Evolutionary conservation across 257 asterid genomes (phyloP).

Genomic region (Solanum clarkiae): DNA sequence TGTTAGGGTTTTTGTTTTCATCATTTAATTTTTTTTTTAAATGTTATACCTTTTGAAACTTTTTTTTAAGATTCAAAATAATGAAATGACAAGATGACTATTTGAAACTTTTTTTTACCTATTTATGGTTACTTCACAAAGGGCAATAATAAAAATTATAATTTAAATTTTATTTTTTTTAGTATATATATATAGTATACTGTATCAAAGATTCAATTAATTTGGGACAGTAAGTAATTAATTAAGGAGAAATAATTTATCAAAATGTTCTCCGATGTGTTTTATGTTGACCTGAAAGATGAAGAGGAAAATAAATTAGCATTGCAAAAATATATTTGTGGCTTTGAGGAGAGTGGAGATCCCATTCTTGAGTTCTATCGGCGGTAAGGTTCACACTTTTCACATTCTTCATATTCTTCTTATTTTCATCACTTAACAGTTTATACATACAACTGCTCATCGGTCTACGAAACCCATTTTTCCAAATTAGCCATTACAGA

Average conservation of each 20-base stretch:
- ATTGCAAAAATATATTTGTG: not conserved
- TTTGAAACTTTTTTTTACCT: fast-evolving
- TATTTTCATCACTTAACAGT: not conserved
- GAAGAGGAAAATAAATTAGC: not conserved
- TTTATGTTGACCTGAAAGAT: no score
- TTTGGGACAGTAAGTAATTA: no score
- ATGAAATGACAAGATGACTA: no score
- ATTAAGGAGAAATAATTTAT: no score
- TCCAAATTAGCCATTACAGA: not conserved
- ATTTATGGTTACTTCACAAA: no score
- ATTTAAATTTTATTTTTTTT: no score
- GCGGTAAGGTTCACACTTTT: not conserved
- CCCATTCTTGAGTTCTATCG: not conserved
- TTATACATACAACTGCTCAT: not conserved
- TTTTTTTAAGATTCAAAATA: no score
- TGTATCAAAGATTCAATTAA: no score
- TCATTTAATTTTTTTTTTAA: not conserved
- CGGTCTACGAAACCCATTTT: not conserved
- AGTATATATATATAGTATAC: fast-evolving
- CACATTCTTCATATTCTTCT: not conserved
- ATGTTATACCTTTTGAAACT: no score
- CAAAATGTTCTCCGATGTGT: no score
- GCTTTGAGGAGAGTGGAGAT: not conserved
- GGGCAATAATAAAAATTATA: no score
- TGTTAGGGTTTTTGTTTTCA: not conserved